Base-by-base conservation (phyloP, 345 rosid species). In the Salix viminalis region DNA sequence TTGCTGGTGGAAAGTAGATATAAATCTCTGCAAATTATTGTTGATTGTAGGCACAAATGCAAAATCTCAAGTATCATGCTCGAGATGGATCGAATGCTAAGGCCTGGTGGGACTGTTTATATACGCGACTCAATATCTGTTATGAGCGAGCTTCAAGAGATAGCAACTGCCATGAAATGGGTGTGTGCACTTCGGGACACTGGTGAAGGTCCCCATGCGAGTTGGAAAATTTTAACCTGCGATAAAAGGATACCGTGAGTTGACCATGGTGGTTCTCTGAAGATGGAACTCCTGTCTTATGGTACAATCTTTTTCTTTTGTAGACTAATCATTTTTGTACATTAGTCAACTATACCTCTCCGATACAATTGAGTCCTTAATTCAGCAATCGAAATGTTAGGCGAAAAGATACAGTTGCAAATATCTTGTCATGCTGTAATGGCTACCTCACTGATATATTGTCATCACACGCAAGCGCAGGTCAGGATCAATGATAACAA, bases 51-150 rank as follows among this genome's bases (percentile, higher is more conserved):
- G 83, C 50, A 44, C 64, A 91, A 89, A 76, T 89, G 91, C 72
- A 85, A 85, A 62, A 75, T 88, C 44, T 87, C 91, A 19, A 84
- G 69, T 46, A 86, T 91, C 70, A 82, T 91, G 87, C 74, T 89
- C 48, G 91, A 88, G 85, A 91, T 91, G 91, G 90, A 88, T 54
- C 77, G 91, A 52, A 89, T 89, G 79, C 76, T 89, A 6, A 84
- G 93, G 83, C 91, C 86, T 0, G 89, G 86, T 54, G 92, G 91
- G 34, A 76, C 15, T 16, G 96, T 80, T 28, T 89, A 86, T 83
- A 83, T 88, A 75, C 81, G 88, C 68, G 96, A 89, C 60, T 72
- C 87, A 1, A 61, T 86, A 77, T 74, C 88, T 48, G 72, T 91
- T 28, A 85, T 88, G 80, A 84, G 70, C 28, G 85, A 90, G 71